Conservation (phyloP, 805 yeast species). For the Middelhovenomyces tepae region DNA sequence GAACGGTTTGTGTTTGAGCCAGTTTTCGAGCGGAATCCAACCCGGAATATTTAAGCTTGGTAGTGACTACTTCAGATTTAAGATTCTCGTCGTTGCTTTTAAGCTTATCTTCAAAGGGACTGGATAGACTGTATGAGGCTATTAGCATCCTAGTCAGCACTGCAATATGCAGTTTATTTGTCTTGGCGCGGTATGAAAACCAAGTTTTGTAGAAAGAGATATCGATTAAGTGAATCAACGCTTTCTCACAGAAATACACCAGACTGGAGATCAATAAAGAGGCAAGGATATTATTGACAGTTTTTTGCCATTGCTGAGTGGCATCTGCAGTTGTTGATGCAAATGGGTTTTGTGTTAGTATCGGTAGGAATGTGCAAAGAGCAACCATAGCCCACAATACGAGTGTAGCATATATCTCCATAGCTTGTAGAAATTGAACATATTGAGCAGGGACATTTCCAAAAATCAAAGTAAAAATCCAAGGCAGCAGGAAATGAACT, state of each 20-base stretch:
- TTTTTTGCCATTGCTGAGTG: slow-evolving; percentile 28
- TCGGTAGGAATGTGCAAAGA: slow-evolving; percentile 30
- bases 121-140: slow-evolving; percentile 28
- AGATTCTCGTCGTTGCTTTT: slow-evolving; percentile 10
- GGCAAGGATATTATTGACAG: slow-evolving; percentile 28
- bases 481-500: too few relatives aligned
- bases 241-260: slow-evolving; percentile 29
- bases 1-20: slow-evolving; percentile 16
- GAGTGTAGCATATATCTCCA: slow-evolving; percentile 27
- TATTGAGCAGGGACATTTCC: slow-evolving; percentile 27
- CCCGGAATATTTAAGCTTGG: too few relatives aligned
- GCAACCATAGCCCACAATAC: slow-evolving; percentile 29
- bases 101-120: slow-evolving; percentile 28
- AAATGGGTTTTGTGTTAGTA: slow-evolving; percentile 22
- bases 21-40: slow-evolving; percentile 13
- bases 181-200: slow-evolving; percentile 29
- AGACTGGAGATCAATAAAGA: slow-evolving; percentile 30
- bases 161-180: slow-evolving; percentile 26
- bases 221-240: slow-evolving; percentile 30
- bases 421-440: slow-evolving; percentile 26
- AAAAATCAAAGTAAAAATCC: slow-evolving; percentile 20
- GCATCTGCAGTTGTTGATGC: slow-evolving; percentile 14
- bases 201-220: slow-evolving; percentile 33
- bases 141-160: slow-evolving; percentile 25
- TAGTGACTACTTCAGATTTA: slow-evolving; percentile 6